These are phyloP conservation scores for Saturnispora sanitii DNA, from an alignment of 805 yeast species.

Conservation along the genomic window DNA sequence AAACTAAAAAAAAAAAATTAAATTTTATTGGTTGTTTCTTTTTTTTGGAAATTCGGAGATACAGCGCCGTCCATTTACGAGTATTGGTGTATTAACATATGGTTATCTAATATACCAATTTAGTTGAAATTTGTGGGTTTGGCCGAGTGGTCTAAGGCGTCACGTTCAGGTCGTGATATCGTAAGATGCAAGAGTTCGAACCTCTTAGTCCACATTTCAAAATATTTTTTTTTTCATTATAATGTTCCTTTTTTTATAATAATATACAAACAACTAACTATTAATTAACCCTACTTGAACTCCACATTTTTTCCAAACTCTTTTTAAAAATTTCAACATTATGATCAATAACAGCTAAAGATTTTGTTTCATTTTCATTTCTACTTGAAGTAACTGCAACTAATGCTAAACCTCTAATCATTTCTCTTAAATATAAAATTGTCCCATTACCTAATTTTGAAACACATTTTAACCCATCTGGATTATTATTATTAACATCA, in stretches of 20 bases:
- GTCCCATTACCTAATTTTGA: conserved; percentile 76
- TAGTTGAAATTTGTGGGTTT: conserved; percentile 14
- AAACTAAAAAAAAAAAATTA: too few species aligned
- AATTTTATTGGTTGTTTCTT: too few species aligned
- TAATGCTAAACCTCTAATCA: conserved; percentile 87
- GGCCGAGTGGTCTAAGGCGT: conserved; percentile 26
- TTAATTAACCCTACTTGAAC: conserved; percentile 28
- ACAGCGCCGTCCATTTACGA: not conserved
- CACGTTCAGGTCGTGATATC: conserved; percentile 24
- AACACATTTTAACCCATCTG: conserved; percentile 41
- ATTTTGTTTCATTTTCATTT: conserved; percentile 34
- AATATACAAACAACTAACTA: conserved; percentile 5
- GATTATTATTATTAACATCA: not conserved
- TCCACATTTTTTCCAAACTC: conserved; percentile 67
- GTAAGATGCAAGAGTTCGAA: conserved; percentile 23
- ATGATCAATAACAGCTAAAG: conserved; percentile 69
- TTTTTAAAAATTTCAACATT: conserved; percentile 74
- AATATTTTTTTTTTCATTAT: conserved; percentile 4
- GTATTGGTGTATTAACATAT: not conserved
- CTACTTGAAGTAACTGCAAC: conserved; percentile 77
- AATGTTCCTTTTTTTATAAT: not conserved
- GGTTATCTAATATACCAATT: not conserved
- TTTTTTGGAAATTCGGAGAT: not conserved
- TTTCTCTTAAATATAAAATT: conserved; percentile 74
- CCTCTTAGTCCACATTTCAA: conserved; percentile 20